Percentiles rank a stretch among this genome's conserved stretches.
Conservation (phyloP, 176 grass and related monocot species). For the Aegilops umbellulata region DNA sequence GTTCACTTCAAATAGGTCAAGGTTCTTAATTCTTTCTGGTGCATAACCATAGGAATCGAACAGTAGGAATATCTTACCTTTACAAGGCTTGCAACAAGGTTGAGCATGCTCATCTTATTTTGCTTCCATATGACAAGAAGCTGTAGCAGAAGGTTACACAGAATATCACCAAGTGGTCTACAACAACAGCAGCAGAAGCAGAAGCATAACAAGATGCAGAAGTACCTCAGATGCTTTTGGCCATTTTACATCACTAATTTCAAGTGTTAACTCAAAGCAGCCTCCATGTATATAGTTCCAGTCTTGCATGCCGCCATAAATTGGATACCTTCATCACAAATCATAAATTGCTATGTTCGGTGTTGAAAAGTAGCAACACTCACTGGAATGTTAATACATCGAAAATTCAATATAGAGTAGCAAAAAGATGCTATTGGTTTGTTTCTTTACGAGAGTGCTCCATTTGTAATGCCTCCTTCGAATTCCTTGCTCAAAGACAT, state of each 20-base stretch:
- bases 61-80: slow-evolving; percentile 59
- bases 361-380: background rate
- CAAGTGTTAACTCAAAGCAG: slow-evolving; percentile 97
- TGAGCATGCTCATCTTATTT: slow-evolving; percentile 95
- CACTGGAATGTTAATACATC: background rate
- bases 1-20: background rate
- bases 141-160: slow-evolving; percentile 38
- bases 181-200: background rate
- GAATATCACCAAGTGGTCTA: slow-evolving; percentile 15
- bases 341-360: slow-evolving; percentile 11
- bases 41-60: background rate
- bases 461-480: slow-evolving; percentile 88
- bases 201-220: slow-evolving; percentile 15
- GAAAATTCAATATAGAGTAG: background rate
- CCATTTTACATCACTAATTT: slow-evolving; percentile 94
- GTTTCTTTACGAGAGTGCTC: slow-evolving; percentile 69
- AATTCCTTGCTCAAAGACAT: slow-evolving; percentile 99
- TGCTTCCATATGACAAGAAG: slow-evolving; percentile 81
- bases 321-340: slow-evolving; percentile 77
- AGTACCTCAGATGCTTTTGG: slow-evolving; percentile 82
- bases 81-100: slow-evolving; percentile 76
- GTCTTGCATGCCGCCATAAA: slow-evolving; percentile 98
- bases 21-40: background rate
- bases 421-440: background rate
- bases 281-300: slow-evolving; percentile 98